Conservation (phyloP, 495 filamentous ascomycete genomes). For the Penicillium crystallinum region DNA sequence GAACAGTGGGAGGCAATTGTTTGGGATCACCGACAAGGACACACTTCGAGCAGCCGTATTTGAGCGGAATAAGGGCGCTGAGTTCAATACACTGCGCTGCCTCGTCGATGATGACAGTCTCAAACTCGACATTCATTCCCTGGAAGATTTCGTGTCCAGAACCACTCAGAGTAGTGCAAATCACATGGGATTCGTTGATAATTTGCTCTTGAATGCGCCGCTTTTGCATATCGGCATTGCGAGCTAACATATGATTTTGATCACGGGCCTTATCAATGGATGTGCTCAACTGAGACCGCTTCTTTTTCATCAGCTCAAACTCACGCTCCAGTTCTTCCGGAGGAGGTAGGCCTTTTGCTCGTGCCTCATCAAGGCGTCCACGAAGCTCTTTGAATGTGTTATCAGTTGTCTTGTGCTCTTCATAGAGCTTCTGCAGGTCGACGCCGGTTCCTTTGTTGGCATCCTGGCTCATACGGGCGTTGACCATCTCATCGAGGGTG, state of each 20-base stretch:
- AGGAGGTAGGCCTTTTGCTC: constrained; percentile 54
- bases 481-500: constrained; percentile 88
- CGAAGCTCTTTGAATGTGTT: constrained; percentile 61
- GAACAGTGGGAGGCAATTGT: constrained; percentile 90
- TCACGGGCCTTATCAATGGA: constrained; percentile 82
- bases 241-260: constrained; percentile 65
- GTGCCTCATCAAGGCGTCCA: constrained; percentile 63
- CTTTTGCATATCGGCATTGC: constrained; percentile 80
- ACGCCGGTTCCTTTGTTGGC: constrained; percentile 32
- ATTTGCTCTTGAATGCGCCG: constrained; percentile 85
- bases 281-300: constrained; percentile 67
- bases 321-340: constrained; percentile 65
- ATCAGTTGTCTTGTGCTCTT: constrained; percentile 75
- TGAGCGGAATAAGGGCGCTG: constrained; percentile 92
- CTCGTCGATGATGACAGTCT: constrained; percentile 97
- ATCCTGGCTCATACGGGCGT: constrained; percentile 54
- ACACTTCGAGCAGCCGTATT: constrained; percentile 96
- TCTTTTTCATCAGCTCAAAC: constrained; percentile 69
- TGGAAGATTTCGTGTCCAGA: constrained; percentile 98
- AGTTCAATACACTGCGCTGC: constrained; percentile 97
- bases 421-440: constrained; percentile 71
- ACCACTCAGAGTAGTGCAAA: constrained; percentile 92
- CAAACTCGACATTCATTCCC: constrained; percentile 88
- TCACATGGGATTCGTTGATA: constrained; percentile 80
- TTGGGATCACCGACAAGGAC: constrained; percentile 97